Evolutionary conservation across 2,329 filamentous ascomycete species (phyloP).

Genomic region (Alternaria alternata): DNA sequence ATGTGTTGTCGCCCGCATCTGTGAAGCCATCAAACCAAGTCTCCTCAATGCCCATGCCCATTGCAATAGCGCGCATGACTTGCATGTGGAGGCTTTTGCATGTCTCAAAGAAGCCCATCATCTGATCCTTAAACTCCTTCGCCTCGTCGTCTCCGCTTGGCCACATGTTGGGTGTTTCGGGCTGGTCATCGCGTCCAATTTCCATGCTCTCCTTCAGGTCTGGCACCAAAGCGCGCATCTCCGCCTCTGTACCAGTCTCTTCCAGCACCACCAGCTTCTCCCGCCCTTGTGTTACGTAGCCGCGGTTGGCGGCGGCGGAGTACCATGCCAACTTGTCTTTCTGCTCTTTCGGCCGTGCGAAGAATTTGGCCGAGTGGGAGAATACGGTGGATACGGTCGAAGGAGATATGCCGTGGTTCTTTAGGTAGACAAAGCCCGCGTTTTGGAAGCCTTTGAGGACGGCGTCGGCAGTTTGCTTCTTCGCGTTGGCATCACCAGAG

Average conservation of each 20-base stretch:
- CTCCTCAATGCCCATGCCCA: conserved; percentile 78
- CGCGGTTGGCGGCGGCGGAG: conserved; percentile 58
- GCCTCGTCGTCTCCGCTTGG: conserved; percentile 65
- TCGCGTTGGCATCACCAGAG: conserved; percentile 66
- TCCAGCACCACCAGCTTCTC: conserved; percentile 52
- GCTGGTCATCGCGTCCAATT: conserved; percentile 67
- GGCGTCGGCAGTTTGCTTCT: conserved; percentile 70
- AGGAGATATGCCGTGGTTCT: conserved; percentile 75
- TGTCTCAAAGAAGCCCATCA: conserved; percentile 76
- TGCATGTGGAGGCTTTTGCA: conserved; percentile 79
- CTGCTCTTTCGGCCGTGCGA: conserved; percentile 47
- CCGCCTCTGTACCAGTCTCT: conserved; percentile 47
- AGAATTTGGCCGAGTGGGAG: conserved; percentile 52
- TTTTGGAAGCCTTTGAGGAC: conserved; percentile 83
- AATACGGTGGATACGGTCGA: conserved; percentile 70
- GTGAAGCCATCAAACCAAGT: conserved; percentile 80
- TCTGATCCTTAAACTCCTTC: conserved; percentile 71
- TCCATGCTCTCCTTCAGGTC: conserved; percentile 68
- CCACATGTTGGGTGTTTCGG: conserved; percentile 79
- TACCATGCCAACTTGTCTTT: conserved; percentile 54
- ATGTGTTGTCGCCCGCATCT: conserved; percentile 59
- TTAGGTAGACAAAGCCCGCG: conserved; percentile 89
- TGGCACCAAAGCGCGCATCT: conserved; percentile 46
- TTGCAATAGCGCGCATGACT: conserved; percentile 83
- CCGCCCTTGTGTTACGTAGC: conserved; percentile 57